These are phyloP conservation scores for Phytophthora niederhauseri DNA, from an alignment of 352 stramenopile genomes.

Conservation along the genomic window DNA sequence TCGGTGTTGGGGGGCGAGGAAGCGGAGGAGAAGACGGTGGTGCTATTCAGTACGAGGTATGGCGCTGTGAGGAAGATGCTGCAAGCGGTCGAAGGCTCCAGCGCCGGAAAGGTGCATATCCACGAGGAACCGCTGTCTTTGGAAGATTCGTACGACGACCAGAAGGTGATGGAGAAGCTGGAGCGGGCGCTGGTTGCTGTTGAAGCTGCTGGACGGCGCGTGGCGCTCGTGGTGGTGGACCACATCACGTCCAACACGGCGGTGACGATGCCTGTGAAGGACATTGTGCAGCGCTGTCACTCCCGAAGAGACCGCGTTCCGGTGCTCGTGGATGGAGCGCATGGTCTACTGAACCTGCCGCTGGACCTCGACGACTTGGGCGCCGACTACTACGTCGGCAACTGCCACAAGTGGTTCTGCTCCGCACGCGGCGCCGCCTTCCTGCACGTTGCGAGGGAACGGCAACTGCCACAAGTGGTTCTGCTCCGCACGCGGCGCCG, in stretches of 20 bases:
- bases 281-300: conserved; percentile 75
- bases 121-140: conserved; percentile 71
- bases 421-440: conserved; percentile 89
- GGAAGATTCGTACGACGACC: conserved; percentile 66
- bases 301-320: conserved; percentile 37
- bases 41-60: conserved; percentile 89
- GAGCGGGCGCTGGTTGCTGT: conserved; percentile 36
- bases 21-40: conserved; percentile 44
- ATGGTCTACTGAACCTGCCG: conserved; percentile 85
- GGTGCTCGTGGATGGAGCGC: conserved; percentile 93
- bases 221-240: conserved; percentile 88
- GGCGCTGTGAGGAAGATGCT: conserved; percentile 95
- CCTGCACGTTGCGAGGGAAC: conserved; percentile 71
- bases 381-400: conserved; percentile 94
- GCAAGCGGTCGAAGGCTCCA: conserved; percentile 36
- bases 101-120: conserved; percentile 33
- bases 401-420: conserved; percentile 97
- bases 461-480: conserved; percentile 98
- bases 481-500: conserved; percentile 86
- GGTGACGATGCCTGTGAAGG: conserved; percentile 83
- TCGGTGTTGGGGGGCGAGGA: conserved; percentile 39
- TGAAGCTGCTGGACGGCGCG: conserved; percentile 36
- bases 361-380: conserved; percentile 69
- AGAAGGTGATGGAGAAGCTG: conserved; percentile 47
- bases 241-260: conserved; percentile 95